Evolutionary conservation across 352 stramenopile genomes (phyloP).

Genomic region (Pythium volutum): DNA sequence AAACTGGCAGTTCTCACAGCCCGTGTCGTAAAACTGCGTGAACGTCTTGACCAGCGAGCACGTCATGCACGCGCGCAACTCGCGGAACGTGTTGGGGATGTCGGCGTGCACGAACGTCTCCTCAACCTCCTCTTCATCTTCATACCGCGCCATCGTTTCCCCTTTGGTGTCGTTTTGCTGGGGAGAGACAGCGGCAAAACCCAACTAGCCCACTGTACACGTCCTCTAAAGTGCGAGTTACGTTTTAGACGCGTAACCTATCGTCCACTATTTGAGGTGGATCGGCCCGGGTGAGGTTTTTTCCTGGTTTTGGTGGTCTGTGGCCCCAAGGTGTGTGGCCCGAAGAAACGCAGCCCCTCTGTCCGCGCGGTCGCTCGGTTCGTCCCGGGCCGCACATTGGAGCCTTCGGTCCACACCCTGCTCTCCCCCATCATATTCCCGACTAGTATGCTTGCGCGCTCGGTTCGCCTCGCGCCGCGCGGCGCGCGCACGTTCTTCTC

Average conservation of each 20-base stretch:
- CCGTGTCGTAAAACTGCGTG: conserved; percentile 89
- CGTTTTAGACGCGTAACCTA: background rate
- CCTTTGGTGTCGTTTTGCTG: background rate
- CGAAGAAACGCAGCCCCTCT: conserved; percentile 16
- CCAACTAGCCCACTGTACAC: background rate
- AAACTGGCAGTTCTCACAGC: conserved; percentile 88
- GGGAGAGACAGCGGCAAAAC: background rate
- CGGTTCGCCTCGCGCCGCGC: conserved; percentile 24
- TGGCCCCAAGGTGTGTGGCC: background rate
- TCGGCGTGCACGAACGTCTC: conserved; percentile 78
- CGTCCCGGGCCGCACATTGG: conserved; percentile 2
- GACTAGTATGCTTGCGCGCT: conserved; percentile 24
- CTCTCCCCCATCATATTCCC: background rate
- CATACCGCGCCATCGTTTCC: conserved; percentile 45
- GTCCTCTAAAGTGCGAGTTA: conserved; percentile 7
- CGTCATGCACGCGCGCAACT: conserved; percentile 86
- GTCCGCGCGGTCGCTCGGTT: background rate
- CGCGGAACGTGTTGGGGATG: conserved; percentile 86
- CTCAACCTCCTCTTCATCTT: conserved; percentile 82
- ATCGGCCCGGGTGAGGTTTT: conserved; percentile 21
- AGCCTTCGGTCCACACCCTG: background rate
- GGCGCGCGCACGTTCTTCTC: conserved; percentile 59
- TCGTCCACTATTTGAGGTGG: background rate
- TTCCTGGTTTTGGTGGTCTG: conserved; percentile 24
- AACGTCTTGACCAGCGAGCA: conserved; percentile 89